A percentile compares a stretch with the other conserved stretches of the same genome.
Conservation (phyloP, 768 basidiomycete genomes). For the Boletus barrowsii region DNA sequence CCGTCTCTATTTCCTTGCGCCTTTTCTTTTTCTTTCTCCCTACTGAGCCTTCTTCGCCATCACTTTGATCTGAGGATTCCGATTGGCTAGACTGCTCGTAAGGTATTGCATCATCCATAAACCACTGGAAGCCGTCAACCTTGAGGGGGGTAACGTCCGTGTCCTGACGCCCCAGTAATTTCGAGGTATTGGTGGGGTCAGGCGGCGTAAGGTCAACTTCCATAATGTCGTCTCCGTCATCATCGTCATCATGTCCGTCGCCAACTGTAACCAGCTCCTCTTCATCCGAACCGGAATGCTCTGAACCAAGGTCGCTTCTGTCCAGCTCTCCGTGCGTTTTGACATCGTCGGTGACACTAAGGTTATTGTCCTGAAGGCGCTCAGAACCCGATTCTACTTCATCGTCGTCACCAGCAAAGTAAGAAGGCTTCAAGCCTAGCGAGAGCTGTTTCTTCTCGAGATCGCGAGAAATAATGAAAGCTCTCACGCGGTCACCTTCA, state of each 20-base stretch:
- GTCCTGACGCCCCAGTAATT: background rate
- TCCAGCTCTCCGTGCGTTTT: slow-evolving; percentile 24
- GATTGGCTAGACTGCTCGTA: slow-evolving; percentile 38
- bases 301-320: slow-evolving; percentile 14
- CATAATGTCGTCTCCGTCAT: slow-evolving; percentile 23
- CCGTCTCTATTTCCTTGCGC: slow-evolving; percentile 71
- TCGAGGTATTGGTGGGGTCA: background rate
- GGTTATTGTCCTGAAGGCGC: slow-evolving; percentile 20
- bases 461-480: slow-evolving; percentile 69
- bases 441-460: slow-evolving; percentile 79
- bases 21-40: slow-evolving; percentile 65
- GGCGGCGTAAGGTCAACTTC: slow-evolving; percentile 7
- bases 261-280: slow-evolving; percentile 16
- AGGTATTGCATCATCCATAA: slow-evolving; percentile 36
- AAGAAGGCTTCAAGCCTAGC: slow-evolving; percentile 81
- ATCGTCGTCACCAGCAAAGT: slow-evolving; percentile 65
- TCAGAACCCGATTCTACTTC: slow-evolving; percentile 34
- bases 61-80: slow-evolving; percentile 45
- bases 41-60: slow-evolving; percentile 8
- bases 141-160: slow-evolving; percentile 39
- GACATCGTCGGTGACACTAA: slow-evolving; percentile 32
- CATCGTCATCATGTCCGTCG: slow-evolving; percentile 13
- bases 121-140: slow-evolving; percentile 74
- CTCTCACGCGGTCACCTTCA: slow-evolving; percentile 84
- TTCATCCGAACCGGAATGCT: slow-evolving; percentile 16